phyloP scores from a whole-genome alignment of 495 filamentous ascomycete species.

The Daldinia bambusicola region DNA sequence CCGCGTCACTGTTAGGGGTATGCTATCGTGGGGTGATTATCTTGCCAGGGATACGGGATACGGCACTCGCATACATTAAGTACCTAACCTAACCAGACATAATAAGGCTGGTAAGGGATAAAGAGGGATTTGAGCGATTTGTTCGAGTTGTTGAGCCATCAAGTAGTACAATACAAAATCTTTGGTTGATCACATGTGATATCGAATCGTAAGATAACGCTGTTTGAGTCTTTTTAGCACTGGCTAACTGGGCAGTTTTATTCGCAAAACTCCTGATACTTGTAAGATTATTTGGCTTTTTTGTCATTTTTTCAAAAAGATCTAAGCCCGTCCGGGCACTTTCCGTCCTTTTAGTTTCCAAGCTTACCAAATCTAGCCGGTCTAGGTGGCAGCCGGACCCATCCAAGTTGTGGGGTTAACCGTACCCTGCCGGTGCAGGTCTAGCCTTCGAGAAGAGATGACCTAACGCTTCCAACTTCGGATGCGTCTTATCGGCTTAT shows the following conservation, averaged over 20 bases:
- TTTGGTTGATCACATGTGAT: conserved; percentile 29
- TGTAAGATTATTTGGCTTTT: conserved; percentile 21
- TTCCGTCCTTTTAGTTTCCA: conserved; percentile 12
- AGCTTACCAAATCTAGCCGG: not conserved
- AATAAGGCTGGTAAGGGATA: conserved; percentile 21
- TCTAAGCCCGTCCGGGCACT: conserved; percentile 4
- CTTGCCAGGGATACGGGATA: not conserved
- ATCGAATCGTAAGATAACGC: conserved; percentile 9
- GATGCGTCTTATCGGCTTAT: not conserved
- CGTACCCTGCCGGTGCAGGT: conserved; percentile 17
- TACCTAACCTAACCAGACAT: not conserved
- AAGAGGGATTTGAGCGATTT: conserved; percentile 39
- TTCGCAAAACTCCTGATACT: not conserved
- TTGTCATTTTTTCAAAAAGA: conserved; percentile 12
- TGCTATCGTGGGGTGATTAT: conserved; percentile 29
- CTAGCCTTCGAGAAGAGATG: conserved; percentile 13
- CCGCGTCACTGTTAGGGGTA: conserved; percentile 21
- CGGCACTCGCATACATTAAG: not conserved
- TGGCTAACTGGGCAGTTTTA: not conserved
- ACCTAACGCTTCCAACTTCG: not conserved
- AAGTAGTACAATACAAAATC: conserved; percentile 4
- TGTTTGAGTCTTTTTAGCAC: conserved; percentile 23
- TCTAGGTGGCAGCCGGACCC: conserved; percentile 14
- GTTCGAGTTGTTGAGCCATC: conserved; percentile 3
- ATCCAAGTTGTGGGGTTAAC: conserved; percentile 35